These are phyloP conservation scores for Erysimum cheiranthoides DNA, from an alignment of 345 rosid genomes.

Conservation along the genomic window DNA sequence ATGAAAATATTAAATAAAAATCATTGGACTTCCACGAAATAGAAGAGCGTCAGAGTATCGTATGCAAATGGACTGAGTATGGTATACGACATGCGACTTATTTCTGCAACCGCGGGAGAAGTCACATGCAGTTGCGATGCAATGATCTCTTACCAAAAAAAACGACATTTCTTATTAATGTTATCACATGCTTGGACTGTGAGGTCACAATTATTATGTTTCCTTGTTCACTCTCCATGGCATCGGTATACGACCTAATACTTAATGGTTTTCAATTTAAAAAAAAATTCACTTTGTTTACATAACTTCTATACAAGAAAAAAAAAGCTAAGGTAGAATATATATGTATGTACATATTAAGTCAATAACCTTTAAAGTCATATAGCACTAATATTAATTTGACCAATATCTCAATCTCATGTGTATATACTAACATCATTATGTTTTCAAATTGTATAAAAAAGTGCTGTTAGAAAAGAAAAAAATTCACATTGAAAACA, in stretches of 20 bases:
- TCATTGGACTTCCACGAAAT: neutral
- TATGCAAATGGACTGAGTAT: slow-evolving; percentile 4
- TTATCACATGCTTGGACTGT: slow-evolving; percentile 33
- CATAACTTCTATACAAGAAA: neutral
- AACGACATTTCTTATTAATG: slow-evolving; percentile 33
- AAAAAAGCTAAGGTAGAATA: neutral
- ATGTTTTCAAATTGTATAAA: neutral
- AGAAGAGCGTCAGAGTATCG: neutral
- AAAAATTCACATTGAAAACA: neutral
- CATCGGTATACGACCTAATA: slow-evolving; percentile 3
- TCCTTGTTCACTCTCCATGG: slow-evolving; percentile 9
- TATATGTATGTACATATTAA: neutral
- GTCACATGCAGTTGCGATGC: slow-evolving; percentile 30
- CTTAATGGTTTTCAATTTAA: neutral
- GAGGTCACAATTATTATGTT: slow-evolving; percentile 25
- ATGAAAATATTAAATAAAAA: no score
- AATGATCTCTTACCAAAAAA: slow-evolving; percentile 21
- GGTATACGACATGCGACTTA: slow-evolving; percentile 12
- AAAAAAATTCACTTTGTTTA: no score
- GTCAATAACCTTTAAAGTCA: slow-evolving; percentile 1
- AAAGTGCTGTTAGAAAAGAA: neutral
- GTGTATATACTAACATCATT: neutral
- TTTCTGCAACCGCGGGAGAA: slow-evolving; percentile 23
- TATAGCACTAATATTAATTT: neutral
- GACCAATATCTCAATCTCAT: neutral